Conservation (phyloP, 352 stramenopile genomes). For the Phytophthora pluvialis region DNA sequence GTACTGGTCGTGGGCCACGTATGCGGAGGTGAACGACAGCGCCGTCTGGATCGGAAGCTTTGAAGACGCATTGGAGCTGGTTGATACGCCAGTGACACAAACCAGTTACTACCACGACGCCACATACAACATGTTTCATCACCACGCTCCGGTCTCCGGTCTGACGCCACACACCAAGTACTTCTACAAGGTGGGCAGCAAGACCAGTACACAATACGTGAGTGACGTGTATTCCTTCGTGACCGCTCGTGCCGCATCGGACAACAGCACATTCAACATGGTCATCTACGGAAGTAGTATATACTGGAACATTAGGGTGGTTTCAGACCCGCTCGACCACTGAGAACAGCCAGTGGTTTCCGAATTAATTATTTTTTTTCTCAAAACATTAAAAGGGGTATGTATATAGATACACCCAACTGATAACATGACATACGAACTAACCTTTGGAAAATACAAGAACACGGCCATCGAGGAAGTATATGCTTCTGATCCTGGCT, state of each 20-base stretch:
- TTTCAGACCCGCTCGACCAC: too few species aligned
- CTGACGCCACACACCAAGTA: slow-evolving; percentile 36
- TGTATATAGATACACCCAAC: slow-evolving; percentile 24
- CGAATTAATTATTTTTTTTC: slow-evolving; percentile 4
- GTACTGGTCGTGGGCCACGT: slow-evolving; percentile 58
- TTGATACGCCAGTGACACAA: slow-evolving; percentile 15
- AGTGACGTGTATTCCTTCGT: slow-evolving; percentile 33
- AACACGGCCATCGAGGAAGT: slow-evolving; percentile 12
- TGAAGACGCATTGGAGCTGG: slow-evolving; percentile 15
- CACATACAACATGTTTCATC: slow-evolving; percentile 50
- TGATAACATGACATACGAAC: not conserved
- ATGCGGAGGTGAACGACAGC: slow-evolving; percentile 38
- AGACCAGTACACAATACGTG: slow-evolving; percentile 24
- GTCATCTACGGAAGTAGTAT: slow-evolving; percentile 47
- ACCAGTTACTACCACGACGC: slow-evolving; percentile 56
- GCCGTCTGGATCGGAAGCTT: slow-evolving; percentile 50
- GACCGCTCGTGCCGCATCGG: slow-evolving; percentile 29
- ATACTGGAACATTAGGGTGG: too few species aligned
- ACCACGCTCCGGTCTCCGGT: slow-evolving; percentile 40
- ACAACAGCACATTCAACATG: slow-evolving; percentile 48
- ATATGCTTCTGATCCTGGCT: slow-evolving; percentile 14
- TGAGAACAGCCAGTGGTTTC: too few species aligned
- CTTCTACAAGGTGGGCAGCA: slow-evolving; percentile 29
- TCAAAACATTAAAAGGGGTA: slow-evolving; percentile 16
- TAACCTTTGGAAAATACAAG: not conserved